Evolutionary conservation across 208 protist genomes (phyloP).

Genomic region (Tritrichomonas foetus): DNA sequence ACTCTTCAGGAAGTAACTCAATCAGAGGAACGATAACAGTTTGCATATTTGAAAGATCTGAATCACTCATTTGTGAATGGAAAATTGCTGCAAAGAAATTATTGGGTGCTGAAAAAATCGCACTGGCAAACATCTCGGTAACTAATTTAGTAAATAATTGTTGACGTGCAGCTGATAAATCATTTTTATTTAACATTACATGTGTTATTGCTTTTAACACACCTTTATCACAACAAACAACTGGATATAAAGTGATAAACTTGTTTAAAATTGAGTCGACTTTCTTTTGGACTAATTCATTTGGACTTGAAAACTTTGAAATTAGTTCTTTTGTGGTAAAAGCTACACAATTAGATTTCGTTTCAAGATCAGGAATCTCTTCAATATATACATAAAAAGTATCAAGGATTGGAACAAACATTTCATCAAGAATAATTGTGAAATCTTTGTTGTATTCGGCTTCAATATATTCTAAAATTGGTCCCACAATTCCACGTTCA

Average conservation of each 20-base stretch:
- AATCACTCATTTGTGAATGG: background rate
- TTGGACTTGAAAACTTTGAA: no score
- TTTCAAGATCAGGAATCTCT: background rate
- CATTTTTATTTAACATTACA: no score
- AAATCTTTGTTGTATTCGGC: background rate
- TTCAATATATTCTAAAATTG: conserved; percentile 29
- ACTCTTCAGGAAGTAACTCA: background rate
- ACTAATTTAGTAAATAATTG: background rate
- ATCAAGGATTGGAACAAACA: background rate
- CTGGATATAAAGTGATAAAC: background rate
- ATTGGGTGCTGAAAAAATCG: background rate
- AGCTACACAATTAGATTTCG: background rate
- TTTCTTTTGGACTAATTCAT: background rate
- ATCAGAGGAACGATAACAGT: background rate
- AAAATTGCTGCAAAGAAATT: background rate
- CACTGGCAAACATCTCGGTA: background rate
- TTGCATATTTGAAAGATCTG: background rate
- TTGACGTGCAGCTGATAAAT: no score
- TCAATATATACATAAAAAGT: background rate
- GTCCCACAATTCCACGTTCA: background rate
- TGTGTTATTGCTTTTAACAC: background rate
- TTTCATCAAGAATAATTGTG: background rate
- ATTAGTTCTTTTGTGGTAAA: background rate
- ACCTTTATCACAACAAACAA: background rate
- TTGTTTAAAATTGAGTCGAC: background rate